Evolutionary conservation across 768 basidiomycete species (phyloP), one percentile per base, ranked within the genome.

Genomic region (Lentinus brumalis): DNA sequence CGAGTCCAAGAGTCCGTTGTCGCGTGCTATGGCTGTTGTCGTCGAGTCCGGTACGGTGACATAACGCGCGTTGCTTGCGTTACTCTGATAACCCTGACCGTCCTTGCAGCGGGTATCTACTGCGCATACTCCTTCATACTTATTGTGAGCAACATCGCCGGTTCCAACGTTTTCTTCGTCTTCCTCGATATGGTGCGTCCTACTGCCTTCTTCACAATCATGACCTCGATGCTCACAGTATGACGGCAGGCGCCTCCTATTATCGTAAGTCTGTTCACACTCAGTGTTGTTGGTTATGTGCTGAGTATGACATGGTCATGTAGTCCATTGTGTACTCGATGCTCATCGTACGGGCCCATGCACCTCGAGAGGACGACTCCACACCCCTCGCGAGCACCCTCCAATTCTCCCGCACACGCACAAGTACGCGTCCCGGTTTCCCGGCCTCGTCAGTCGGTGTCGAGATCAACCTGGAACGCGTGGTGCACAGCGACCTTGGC

Each of bases 391-490:
- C 44, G 44, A 56, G 45, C 18, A 39, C 55, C 32, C 31, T 56
- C 45, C 55, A 45, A 35, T 35, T 35, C n/a, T 56, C 47, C 45
- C 31, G 55, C 12, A 39, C 32, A n/a, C 46, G 46, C 18, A 38
- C 30, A 12, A 35, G 35, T 35, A n/a, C n/a, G 15, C 16, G n/a
- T 21, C n/a, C 21, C n/a, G n/a, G 44, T n/a, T 35, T 35, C 4
- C 55, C 31, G 32, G 31, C 45, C 14, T 31, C 46, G 32, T 35
- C 45, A n/a, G 16, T 56, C 32, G 55, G 55, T 32, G 55, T 56
- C 55, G 55, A 56, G 55, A 56, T 56, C 55, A 46, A 56, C 46
- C 55, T 56, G 31, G 55, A 56, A 45, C 55, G 55, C 46, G 55
- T 56, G 35, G 55, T 56, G 31, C 45, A 56, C 35, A 56, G 45